These are phyloP conservation scores for Ilyonectria robusta DNA, from an alignment of 2,329 filamentous ascomycete species.

Conservation along the genomic window DNA sequence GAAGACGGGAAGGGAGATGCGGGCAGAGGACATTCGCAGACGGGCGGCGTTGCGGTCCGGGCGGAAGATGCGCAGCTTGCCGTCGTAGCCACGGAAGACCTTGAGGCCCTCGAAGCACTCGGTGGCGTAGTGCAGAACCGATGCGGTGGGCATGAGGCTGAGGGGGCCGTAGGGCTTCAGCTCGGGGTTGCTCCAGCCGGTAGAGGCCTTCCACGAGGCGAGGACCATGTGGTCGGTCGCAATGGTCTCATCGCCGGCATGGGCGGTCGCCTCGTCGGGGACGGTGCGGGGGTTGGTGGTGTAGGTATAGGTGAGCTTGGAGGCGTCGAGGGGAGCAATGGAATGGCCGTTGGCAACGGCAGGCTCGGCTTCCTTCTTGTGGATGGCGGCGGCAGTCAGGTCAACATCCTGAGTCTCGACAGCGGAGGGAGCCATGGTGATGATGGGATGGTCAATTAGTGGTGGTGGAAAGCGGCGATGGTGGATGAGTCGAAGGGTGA, in stretches of 20 bases:
- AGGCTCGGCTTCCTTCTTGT: slow-evolving; percentile 61
- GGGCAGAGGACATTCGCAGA: slow-evolving; percentile 70
- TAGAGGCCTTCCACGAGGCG: slow-evolving; percentile 73
- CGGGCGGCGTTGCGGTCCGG: slow-evolving; percentile 79
- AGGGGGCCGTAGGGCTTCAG: slow-evolving; percentile 85
- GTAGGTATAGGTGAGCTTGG: slow-evolving; percentile 70
- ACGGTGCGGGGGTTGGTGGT: slow-evolving; percentile 67
- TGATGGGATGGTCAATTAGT: slow-evolving; percentile 18
- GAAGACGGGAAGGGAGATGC: slow-evolving; percentile 84
- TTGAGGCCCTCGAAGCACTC: slow-evolving; percentile 92
- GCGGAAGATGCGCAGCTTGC: slow-evolving; percentile 83
- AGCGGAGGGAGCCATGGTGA: slow-evolving; percentile 65
- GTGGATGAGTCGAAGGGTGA: slow-evolving; percentile 11
- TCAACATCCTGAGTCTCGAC: slow-evolving; percentile 63
- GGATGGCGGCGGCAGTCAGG: slow-evolving; percentile 66
- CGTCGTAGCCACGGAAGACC: slow-evolving; percentile 84
- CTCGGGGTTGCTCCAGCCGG: slow-evolving; percentile 81
- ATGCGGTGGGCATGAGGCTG: slow-evolving; percentile 84
- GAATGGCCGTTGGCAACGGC: slow-evolving; percentile 56
- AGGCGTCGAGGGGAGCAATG: slow-evolving; percentile 74
- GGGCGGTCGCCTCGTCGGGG: slow-evolving; percentile 64
- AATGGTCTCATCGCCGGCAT: slow-evolving; percentile 65
- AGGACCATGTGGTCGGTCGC: slow-evolving; percentile 93
- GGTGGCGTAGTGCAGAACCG: slow-evolving; percentile 88
- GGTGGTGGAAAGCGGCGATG: slow-evolving; percentile 5